Conservation (phyloP, 2,329 filamentous ascomycete genomes). For the Cladosporium sp. region DNA sequence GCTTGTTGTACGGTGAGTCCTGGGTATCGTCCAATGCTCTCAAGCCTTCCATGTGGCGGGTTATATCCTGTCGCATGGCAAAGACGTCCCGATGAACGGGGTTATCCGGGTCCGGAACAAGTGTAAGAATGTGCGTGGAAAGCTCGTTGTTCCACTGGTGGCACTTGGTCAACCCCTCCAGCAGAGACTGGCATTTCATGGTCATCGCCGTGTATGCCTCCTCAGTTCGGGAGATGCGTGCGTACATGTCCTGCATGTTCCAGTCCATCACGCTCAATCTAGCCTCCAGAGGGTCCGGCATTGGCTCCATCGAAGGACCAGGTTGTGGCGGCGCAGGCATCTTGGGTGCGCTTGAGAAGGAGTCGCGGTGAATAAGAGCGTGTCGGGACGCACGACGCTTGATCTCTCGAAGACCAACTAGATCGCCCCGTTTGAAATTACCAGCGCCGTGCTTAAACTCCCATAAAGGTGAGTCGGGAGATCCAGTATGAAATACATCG, state of each 20-base stretch:
- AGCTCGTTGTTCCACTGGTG: constrained; percentile 84
- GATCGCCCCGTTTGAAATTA: constrained; percentile 92
- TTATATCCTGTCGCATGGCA: constrained; percentile 64
- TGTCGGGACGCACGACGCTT: constrained; percentile 92
- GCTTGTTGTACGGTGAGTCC: constrained; percentile 54
- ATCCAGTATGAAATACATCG: constrained; percentile 95
- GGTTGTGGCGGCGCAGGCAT: constrained; percentile 68
- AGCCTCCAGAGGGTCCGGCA: constrained; percentile 76
- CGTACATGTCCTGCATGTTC: constrained; percentile 75
- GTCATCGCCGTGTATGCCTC: constrained; percentile 79
- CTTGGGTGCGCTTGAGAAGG: constrained; percentile 74
- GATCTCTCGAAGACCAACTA: constrained; percentile 89
- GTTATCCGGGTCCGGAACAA: constrained; percentile 75
- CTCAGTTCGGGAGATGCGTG: constrained; percentile 76
- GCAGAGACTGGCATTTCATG: constrained; percentile 76
- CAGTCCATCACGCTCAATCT: constrained; percentile 77
- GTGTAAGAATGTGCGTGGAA: constrained; percentile 69
- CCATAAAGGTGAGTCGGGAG: constrained; percentile 91
- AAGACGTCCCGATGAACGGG: constrained; percentile 73
- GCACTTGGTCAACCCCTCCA: constrained; percentile 76
- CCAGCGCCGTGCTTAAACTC: constrained; percentile 98
- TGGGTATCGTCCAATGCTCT: constrained; percentile 61
- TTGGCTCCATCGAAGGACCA: constrained; percentile 70
- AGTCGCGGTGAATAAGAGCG: constrained; percentile 88
- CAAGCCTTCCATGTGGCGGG: constrained; percentile 61